Conservation (phyloP, 345 rosid genomes). For the Populus deltoides region DNA sequence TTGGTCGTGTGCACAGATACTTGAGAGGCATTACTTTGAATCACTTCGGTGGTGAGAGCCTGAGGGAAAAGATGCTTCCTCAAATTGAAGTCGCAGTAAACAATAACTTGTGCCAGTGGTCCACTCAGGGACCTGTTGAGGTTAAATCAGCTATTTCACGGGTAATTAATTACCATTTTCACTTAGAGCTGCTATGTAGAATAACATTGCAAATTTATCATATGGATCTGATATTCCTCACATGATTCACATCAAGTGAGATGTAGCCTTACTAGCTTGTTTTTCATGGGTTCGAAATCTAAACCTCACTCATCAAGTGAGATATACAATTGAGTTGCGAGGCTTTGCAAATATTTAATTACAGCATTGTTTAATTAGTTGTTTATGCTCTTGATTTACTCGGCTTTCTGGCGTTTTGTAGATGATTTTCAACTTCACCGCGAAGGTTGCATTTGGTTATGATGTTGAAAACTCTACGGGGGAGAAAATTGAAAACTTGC, state of each 20-base stretch:
- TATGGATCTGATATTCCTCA: too few species aligned
- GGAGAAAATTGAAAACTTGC: slow-evolving; percentile 18
- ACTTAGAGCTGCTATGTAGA: neutral
- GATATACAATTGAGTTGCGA: neutral
- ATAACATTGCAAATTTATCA: too few species aligned
- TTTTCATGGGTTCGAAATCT: neutral
- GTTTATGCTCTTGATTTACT: neutral
- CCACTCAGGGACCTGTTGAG: neutral
- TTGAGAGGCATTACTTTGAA: slow-evolving; percentile 4
- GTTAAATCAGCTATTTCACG: neutral
- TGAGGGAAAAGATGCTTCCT: slow-evolving; percentile 19
- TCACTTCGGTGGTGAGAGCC: slow-evolving; percentile 22
- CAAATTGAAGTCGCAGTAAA: slow-evolving; percentile 11
- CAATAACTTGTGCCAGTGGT: slow-evolving; percentile 2
- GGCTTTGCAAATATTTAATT: neutral
- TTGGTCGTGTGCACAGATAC: slow-evolving; percentile 14
- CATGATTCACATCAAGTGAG: neutral
- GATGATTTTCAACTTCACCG: slow-evolving; percentile 27
- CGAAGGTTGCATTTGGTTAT: slow-evolving; percentile 21
- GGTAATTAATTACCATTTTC: neutral
- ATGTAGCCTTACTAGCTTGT: too few species aligned
- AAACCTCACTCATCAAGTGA: neutral
- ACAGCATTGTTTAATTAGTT: neutral
- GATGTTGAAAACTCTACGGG: slow-evolving; percentile 9
- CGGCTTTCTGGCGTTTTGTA: neutral